Evolutionary conservation across 2,329 filamentous ascomycete species (phyloP), one percentile per base, ranked within the genome.

Genomic region (Ascomycota sp.): DNA sequence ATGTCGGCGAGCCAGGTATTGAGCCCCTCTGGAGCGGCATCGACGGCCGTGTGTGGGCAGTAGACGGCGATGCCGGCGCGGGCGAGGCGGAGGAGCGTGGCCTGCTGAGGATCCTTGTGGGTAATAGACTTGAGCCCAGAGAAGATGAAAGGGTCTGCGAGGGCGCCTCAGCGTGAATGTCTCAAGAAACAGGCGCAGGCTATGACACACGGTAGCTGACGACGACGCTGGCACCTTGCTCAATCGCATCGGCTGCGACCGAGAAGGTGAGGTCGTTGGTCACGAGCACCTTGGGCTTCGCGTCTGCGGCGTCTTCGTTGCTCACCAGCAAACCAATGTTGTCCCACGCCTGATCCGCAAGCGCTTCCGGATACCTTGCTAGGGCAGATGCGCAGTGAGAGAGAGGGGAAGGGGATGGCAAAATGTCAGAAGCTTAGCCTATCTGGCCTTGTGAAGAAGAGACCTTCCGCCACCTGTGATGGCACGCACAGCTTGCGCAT

Each of bases 1-100:
- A 91, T 75, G 45, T 91, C 78, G 35, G 81, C 82, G 8, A 98
- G 72, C 86, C 86, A 98, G 50, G 92, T 81, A 46, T 85, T 91
- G 40, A 98, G 69, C 4, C 89, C 89, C 12, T 74, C 70, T 1
- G 73, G 69, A 1, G 80, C 80, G 24, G 82, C 82, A 52, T 98
- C 89, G 26, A 95, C 71, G 10, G 89, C 86, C 1, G 89, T 98
- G 55, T 98, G 89, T 1, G 89, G 89, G 39, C 77, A 83, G 59
- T 95, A 98, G 33, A 98, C 83, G 38, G 83, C 91, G 43, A 98
- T 82, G 23, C 86, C 85, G 49, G 79, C 72, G 37, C 80, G 77
- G 28, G 76, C 78, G 9, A 98, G 66, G 27, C 75, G 69, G 4
- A 98, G 63, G 21, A 98, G 68, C 6, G 80, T 80, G 26, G 74